Evolutionary conservation across 345 rosid genomes (phyloP).

Genomic region (Acer yangbiense): DNA sequence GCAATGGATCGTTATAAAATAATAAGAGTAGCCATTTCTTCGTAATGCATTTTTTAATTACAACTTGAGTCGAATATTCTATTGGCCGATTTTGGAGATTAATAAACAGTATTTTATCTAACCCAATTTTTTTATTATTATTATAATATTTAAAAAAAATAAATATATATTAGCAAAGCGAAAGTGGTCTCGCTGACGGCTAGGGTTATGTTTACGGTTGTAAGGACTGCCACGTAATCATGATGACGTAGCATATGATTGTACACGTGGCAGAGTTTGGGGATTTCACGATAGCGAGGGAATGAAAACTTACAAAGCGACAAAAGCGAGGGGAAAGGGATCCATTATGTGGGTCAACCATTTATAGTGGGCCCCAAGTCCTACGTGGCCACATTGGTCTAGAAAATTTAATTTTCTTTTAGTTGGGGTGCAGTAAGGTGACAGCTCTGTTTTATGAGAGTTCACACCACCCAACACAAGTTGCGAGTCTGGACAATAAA

Average conservation of each 20-base stretch:
- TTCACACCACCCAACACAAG: slow-evolving; percentile 22
- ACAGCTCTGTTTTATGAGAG: slow-evolving; percentile 5
- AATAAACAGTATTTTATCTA: too few species aligned
- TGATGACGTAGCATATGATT: slow-evolving; percentile 11
- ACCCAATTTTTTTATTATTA: too few species aligned
- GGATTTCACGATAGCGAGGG: slow-evolving; percentile 26
- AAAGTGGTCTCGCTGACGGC: slow-evolving; percentile 33
- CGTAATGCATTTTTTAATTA: background rate
- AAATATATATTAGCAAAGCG: background rate
- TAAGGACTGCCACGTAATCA: slow-evolving; percentile 25
- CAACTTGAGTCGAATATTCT: background rate
- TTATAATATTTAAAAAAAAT: too few species aligned
- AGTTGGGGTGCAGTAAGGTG: slow-evolving; percentile 10
- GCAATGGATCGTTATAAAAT: too few species aligned
- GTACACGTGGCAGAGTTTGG: slow-evolving; percentile 30
- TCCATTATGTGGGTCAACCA: slow-evolving; percentile 49
- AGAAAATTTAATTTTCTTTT: slow-evolving; percentile 13
- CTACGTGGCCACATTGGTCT: slow-evolving; percentile 56
- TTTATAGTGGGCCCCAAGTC: slow-evolving; percentile 32
- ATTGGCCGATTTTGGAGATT: background rate
- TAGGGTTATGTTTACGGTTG: slow-evolving; percentile 35
- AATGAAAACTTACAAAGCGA: slow-evolving; percentile 23
- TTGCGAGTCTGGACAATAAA: slow-evolving; percentile 19
- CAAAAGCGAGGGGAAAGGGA: slow-evolving; percentile 25
- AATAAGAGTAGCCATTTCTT: background rate